A percentile compares a stretch with the other conserved stretches of the same genome.
These are phyloP conservation scores for Pyracantha coccinea DNA, from an alignment of 331 rosid species.

Conservation along the genomic window DNA sequence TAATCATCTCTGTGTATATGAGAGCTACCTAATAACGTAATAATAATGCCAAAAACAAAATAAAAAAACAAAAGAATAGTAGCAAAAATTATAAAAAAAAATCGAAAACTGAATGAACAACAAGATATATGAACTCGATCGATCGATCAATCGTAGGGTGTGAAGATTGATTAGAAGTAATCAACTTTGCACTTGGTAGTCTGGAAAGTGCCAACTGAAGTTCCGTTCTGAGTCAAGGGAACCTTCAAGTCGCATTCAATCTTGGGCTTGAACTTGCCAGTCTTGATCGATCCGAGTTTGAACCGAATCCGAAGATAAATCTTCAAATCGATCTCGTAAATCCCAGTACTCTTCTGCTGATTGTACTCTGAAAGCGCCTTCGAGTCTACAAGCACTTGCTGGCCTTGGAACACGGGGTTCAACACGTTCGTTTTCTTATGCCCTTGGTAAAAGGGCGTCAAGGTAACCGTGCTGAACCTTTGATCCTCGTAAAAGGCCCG, in stretches of 20 bases:
- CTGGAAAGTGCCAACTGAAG: slow-evolving; percentile 13
- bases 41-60: not conserved
- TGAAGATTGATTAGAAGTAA: slow-evolving; percentile 9
- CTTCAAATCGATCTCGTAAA: slow-evolving; percentile 35
- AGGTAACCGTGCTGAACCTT: slow-evolving; percentile 14
- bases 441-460: slow-evolving; percentile 42
- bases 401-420: slow-evolving; percentile 28
- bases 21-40: not conserved
- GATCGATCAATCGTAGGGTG: not conserved
- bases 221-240: slow-evolving; percentile 31
- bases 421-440: slow-evolving; percentile 35
- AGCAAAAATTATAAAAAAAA: not conserved
- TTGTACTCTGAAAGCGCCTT: slow-evolving; percentile 13
- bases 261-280: slow-evolving; percentile 42
- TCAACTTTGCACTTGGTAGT: slow-evolving; percentile 39
- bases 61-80: slow-evolving; percentile 13
- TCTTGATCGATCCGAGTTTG: slow-evolving; percentile 36
- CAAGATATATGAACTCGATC: not conserved
- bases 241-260: slow-evolving; percentile 42
- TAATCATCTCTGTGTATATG: not conserved
- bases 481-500: slow-evolving; percentile 37
- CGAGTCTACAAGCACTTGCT: not conserved
- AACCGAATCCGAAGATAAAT: slow-evolving; percentile 32
- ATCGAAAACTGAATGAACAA: not conserved
- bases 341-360: slow-evolving; percentile 21